phyloP scores from a whole-genome alignment of 1,139 yeast genomes.

The Yamadazyma friedrichii region DNA sequence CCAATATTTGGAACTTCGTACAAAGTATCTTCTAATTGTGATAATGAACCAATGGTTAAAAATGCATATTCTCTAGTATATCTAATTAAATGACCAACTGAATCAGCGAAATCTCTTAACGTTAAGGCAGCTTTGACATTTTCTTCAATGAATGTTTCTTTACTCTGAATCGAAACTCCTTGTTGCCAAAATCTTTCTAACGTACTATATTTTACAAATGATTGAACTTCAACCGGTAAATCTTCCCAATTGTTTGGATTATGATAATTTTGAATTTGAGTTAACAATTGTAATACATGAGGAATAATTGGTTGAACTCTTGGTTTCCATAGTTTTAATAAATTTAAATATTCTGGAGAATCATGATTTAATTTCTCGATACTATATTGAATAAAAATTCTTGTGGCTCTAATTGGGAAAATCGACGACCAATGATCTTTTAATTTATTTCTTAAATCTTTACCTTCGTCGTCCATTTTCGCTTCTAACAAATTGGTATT shows the following conservation, averaged over 20 bases:
- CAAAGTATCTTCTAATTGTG: slow-evolving; percentile 85
- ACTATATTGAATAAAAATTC: slow-evolving; percentile 92
- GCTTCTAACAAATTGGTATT: slow-evolving; percentile 72
- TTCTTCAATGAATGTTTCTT: slow-evolving; percentile 93
- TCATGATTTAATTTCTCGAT: slow-evolving; percentile 85
- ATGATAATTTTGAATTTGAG: slow-evolving; percentile 92
- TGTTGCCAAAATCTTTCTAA: slow-evolving; percentile 98
- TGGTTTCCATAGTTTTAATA: slow-evolving; percentile 86
- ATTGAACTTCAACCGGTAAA: slow-evolving; percentile 84
- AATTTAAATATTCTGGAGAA: slow-evolving; percentile 69
- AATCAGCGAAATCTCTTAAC: slow-evolving; percentile 92
- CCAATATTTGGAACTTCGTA: slow-evolving; percentile 87
- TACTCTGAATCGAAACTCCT: slow-evolving; percentile 91
- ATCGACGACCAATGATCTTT: slow-evolving; percentile 92
- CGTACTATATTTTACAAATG: slow-evolving; percentile 84
- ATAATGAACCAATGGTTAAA: slow-evolving; percentile 82
- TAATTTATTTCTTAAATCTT: slow-evolving; percentile 66
- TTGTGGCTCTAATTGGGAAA: slow-evolving; percentile 93
- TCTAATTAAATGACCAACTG: slow-evolving; percentile 94
- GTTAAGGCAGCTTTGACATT: slow-evolving; percentile 93
- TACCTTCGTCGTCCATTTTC: slow-evolving; percentile 90
- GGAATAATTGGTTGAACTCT: slow-evolving; percentile 90
- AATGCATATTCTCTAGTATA: slow-evolving; percentile 96
- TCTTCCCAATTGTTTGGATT: slow-evolving; percentile 89
- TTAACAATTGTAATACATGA: slow-evolving; percentile 78